Conservation (phyloP, 176 grass and related monocot genomes). For the Musa itinerans region DNA sequence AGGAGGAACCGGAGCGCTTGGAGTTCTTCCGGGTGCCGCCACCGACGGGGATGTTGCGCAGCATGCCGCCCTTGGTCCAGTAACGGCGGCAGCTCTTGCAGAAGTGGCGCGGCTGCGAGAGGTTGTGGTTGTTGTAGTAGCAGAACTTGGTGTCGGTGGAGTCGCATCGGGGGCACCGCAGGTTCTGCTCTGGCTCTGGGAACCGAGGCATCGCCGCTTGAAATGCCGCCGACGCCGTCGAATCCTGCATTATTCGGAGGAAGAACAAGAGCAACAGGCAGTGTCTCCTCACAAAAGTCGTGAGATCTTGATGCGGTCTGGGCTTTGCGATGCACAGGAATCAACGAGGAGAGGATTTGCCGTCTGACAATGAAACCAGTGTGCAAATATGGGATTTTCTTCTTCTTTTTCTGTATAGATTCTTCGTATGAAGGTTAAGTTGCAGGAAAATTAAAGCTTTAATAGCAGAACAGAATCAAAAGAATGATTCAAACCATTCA, state of each 20-base stretch:
- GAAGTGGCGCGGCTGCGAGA: slow-evolving; percentile 79
- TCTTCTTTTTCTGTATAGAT: no score
- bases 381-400: no score
- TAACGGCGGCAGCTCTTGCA: slow-evolving; percentile 95
- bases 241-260: not conserved
- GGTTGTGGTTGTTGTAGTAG: slow-evolving; percentile 99
- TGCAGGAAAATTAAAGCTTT: no score
- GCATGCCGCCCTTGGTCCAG: slow-evolving; percentile 85
- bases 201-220: not conserved
- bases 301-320: no score
- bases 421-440: no score
- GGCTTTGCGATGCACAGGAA: no score
- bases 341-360: no score
- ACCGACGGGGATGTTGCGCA: slow-evolving; percentile 88
- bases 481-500: no score
- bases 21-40: slow-evolving; percentile 35
- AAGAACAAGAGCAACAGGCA: not conserved
- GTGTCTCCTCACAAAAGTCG: no score
- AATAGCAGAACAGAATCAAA: no score
- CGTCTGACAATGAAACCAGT: no score
- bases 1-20: slow-evolving; percentile 1
- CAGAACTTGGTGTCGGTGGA: slow-evolving; percentile 93
- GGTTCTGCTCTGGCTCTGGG: slow-evolving; percentile 7
- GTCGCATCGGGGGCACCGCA: slow-evolving; percentile 61
- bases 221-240: not conserved